Percentiles rank a stretch among this genome's conserved stretches.
Evolutionary conservation across 139 green algal genomes (phyloP).

Genomic region (Limnomonas spitsbergensis): DNA sequence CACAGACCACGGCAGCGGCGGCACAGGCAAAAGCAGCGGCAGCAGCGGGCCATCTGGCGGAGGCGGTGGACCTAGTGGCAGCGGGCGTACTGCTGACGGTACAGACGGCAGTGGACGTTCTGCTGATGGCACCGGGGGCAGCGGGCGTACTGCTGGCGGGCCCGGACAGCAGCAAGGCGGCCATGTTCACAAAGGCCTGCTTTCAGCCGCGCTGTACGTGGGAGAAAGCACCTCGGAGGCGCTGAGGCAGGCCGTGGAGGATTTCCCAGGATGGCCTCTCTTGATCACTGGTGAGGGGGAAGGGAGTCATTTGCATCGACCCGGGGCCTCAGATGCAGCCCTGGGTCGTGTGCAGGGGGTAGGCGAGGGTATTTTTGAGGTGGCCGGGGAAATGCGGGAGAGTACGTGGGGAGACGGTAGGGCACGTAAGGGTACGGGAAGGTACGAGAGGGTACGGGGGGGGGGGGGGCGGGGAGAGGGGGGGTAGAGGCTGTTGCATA

Average conservation of each 20-base stretch:
- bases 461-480: no score
- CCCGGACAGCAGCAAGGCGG: no score
- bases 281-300: constrained; percentile 45
- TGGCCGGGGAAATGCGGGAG: no score
- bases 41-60: neutral
- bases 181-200: neutral
- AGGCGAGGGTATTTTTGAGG: no score
- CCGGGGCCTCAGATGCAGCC: neutral
- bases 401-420: no score
- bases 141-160: constrained; percentile 32
- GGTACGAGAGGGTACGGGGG: no score
- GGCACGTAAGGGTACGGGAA: no score
- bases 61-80: no score
- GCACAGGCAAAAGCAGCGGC: neutral
- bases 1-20: neutral
- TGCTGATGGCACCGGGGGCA: constrained; percentile 30
- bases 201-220: constrained; percentile 1
- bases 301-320: neutral
- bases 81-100: neutral
- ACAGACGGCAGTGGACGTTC: neutral
- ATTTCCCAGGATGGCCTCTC: constrained; percentile 36
- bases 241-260: neutral
- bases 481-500: no score
- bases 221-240: neutral
- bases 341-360: no score